Base-by-base conservation (phyloP, 2,329 filamentous ascomycete species). In the Aureobasidium leucospermi region DNA sequence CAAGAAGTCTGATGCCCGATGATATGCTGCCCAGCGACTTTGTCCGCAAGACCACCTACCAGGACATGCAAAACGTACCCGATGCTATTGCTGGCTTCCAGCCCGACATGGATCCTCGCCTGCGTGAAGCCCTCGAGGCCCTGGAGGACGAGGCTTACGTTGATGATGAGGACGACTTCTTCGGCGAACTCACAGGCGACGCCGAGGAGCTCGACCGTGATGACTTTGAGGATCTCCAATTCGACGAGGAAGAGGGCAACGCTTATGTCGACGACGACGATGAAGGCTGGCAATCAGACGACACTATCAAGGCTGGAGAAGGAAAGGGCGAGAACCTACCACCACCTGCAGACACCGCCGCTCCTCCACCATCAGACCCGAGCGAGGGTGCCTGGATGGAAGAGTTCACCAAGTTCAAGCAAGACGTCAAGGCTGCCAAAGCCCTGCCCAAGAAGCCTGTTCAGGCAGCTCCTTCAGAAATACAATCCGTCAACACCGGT, bases 101-200 rank as follows among this genome's bases (percentile, higher is more conserved):
- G 74, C 94, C 95, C 6, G 92, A 97, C 70, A 97, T 99, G 94
- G 95, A 99, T 69, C 92, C 92, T 2, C 82, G 93, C 41, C 73
- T 99, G 65, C 83, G 94, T 47, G 94, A 99, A 73, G 91, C 92
- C 5, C 76, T 99, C 28, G 92, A 96, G 74, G 94, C 94, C 10
- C 77, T 99, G 32, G 94, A 99, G 51, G 94, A 99, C 68, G 94
- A 99, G 28, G 93, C 88, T 2, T 99, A 90, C 69, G 92, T 99
- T 1, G 93, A 93, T 38, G 81, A 83, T 31, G 89, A 94, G n/a
- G 89, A 94, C 57, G 89, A 94, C 59, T 76, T 97, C 55, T 97
- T 99, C 73, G 84, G 83, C 46, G 75, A 86, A 65, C 75, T 96
- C 46, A 84, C 89, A 19, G 78, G 82, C 67, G 85, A 88, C 59